Evolutionary conservation across 148 eudicot species (phyloP), one percentile per base, ranked within the genome.

Genomic region (Rhododendron henanense): DNA sequence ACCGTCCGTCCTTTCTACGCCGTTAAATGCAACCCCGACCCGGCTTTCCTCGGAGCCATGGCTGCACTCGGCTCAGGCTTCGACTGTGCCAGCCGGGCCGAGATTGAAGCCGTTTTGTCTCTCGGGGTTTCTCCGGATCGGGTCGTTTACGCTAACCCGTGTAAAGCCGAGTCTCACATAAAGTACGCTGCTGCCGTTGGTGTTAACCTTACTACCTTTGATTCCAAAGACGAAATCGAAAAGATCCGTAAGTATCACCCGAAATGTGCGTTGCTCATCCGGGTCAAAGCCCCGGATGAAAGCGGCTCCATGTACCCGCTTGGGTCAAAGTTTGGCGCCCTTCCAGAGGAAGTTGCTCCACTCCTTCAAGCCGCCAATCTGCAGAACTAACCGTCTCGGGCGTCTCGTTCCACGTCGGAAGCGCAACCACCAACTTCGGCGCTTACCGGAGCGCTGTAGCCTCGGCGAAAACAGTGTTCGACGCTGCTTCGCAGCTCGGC

Each of bases 1-100:
- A 18, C 28, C 25, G 74, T 87, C 31, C 69, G 78, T 13, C 89
- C 89, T 13, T 87, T 84, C 79, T 87, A 87, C 47, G 89, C 89
- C n/a, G 87, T 87, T 21, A 87, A 87, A 55, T 87, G 89, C 63
- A 87, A 87, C 55, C 84, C 89, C 0, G 41, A 87, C 19, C 85
- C 85, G 1, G 5, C 76, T 1, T 47, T 87, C 6, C 86, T 87
- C 14, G 57, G 74, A 1, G 79, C 80, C 9, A 48, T 87, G 89
- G 83, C 89, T 11, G 86, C 79, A 44, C 79, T 87, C 0, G 89
- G 87, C 45, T 50, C 87, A 21, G n/a, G 71, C 81, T 87, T 87
- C 10, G 89, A 87, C 59, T 85, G 89, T 14, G 89, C 89, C 15
- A 87, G 89, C 73, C 84, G 13, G 44, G 87, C 87, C 8, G 89